These are phyloP conservation scores for Blastomyces gilchristii DNA, from an alignment of 2,329 filamentous ascomycete species.

Conservation along the genomic window DNA sequence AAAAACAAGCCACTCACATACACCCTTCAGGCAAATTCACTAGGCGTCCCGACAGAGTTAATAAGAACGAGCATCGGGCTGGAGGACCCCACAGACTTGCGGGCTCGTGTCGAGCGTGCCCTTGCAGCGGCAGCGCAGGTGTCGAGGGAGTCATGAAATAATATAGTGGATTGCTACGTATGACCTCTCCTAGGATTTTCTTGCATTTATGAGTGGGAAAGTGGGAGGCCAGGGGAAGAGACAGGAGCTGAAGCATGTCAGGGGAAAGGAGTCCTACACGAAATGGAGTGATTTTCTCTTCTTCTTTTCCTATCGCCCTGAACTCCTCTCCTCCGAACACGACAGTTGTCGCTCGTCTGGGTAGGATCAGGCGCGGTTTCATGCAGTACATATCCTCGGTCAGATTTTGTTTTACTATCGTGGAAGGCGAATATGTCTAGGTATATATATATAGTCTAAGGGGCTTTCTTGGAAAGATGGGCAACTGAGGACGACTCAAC, in stretches of 20 bases:
- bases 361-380: neutral
- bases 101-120: conserved; percentile 55
- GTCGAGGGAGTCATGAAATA: neutral
- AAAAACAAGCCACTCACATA: neutral
- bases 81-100: conserved; percentile 62
- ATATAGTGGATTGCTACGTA: neutral
- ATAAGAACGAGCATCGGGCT: conserved; percentile 83
- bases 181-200: neutral
- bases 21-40: conserved; percentile 51
- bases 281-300: neutral
- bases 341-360: neutral
- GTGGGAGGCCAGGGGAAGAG: neutral
- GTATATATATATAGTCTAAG: neutral
- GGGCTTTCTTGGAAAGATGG: neutral
- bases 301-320: neutral
- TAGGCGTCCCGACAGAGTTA: conserved; percentile 67
- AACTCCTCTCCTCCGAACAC: neutral
- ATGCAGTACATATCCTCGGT: neutral
- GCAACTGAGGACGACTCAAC: neutral
- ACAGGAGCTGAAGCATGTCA: neutral
- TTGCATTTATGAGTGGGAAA: neutral
- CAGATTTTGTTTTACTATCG: neutral
- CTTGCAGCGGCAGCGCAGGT: conserved; percentile 45
- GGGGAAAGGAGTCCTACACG: neutral
- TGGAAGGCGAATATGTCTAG: neutral